Base-by-base conservation (phyloP, 495 filamentous ascomycete genomes). In the Xylaria palmicola region DNA sequence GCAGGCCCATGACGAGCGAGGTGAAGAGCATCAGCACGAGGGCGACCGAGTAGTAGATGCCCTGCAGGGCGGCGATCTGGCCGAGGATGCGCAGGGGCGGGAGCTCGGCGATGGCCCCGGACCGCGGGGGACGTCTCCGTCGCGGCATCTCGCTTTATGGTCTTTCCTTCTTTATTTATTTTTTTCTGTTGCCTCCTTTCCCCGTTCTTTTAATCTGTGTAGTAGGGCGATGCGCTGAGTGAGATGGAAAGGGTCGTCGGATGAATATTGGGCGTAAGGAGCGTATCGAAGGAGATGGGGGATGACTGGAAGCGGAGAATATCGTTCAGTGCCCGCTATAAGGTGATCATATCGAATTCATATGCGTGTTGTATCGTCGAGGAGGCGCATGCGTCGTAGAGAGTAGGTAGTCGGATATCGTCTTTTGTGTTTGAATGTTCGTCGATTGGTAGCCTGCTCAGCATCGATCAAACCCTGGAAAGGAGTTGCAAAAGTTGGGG, bases 31-130 rank as follows among this genome's bases (percentile, higher is more conserved):
- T 90, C 56, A 98, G 80, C 6, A 88, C 74, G 19, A 88, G 80
- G 3, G 89, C 90, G 66, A 79, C 80, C 62, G 76, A 76, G 83
- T 98, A 98, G 81, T 91, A 97, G 64, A 88, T 83, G 29, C 79
- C 70, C 71, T 99, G 94, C n/a, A 99, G 84, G 22, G 89, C 72
- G 66, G 89, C 63, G 73, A 99, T 97, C 77, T 97, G 94, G 62
- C 83, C 84, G 56, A 93, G 78, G 78, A 97, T 92, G 70, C 88
- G 90, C 66, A 91, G 81, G 40, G 93, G 93, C 17, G 90, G 87
- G 54, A 93, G 88, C 69, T 93, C 90, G 65, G 86, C 81, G 63
- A 91, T 85, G 51, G 90, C 87, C 81, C 90, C 90, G 51, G 91
- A 81, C 66, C 88, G 89, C 54, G 87, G 87, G 26, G 90, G 89